Evolutionary conservation across 1,284 basidiomycete species (phyloP), one percentile per base, ranked within the genome.

Genomic region (Ganoderma sp.): DNA sequence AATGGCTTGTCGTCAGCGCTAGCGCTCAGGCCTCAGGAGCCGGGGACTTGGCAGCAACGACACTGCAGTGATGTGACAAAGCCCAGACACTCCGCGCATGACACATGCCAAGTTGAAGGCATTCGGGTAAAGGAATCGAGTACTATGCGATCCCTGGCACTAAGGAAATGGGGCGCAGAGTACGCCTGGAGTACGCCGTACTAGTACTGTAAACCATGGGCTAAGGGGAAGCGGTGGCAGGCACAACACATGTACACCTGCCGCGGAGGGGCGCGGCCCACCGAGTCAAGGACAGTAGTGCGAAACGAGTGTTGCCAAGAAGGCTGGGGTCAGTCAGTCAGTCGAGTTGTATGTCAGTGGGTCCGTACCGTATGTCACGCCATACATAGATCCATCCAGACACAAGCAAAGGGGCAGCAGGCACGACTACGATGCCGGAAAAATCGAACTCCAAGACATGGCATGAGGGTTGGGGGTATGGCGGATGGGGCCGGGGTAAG

Each of bases 231-330:
- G 32, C 32, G 32, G 32, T 32, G 5, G 32, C 32, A 32, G 32
- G 32, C 32, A 32, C 32, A 5, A 32, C 32, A 32, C 32, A 32
- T 32, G 32, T 32, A 60, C 58, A 43, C 39, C 57, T 39, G 37
- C 58, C 58, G 39, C 37, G 28, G 58, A 41, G 39, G 25, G 41
- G 28, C 22, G 39, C 39, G 37, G 14, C 22, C 58, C 15, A 42
- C 39, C 48, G 54, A 41, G 67, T 70, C 58, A 70, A 54, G 15
- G 67, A 67, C 62, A 57, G 69, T 66, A 22, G 62, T 67, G 19
- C 61, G 52, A 56, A 65, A 63, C 34, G 61, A 66, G 48, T 10
- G 50, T 22, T 19, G 54, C 54, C 54, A 34, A 34, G 25, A 56
- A 17, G 54, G 32, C 54, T n/a, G 37, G 7, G 28, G 28, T 54